Conservation (phyloP, 257 asterid genomes). For the Galeopsis tetrahit region DNA sequence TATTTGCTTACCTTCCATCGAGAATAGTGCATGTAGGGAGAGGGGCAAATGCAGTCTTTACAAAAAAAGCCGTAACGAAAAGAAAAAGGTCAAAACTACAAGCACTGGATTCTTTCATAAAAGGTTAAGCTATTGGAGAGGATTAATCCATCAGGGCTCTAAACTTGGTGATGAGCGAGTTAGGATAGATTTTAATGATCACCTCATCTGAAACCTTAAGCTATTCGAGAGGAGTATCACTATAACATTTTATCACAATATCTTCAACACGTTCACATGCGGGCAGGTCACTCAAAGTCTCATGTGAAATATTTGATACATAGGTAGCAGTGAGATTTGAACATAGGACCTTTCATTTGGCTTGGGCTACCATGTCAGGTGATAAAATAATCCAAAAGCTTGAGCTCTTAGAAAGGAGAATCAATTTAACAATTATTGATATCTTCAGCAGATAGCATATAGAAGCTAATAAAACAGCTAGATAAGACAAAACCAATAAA, state of each 20-base stretch:
- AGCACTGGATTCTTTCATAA: neutral
- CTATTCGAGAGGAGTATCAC: neutral
- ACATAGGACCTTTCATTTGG: neutral
- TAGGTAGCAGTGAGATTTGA: neutral
- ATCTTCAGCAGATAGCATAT: slow-evolving; percentile 4
- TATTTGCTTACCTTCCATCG: slow-evolving; percentile 28
- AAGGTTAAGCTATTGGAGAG: neutral
- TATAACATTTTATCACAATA: neutral
- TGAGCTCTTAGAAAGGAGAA: neutral
- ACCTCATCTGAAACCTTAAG: neutral
- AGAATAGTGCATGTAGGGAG: slow-evolving; percentile 13
- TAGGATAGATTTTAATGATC: slow-evolving; percentile 6
- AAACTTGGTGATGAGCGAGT: slow-evolving; percentile 19
- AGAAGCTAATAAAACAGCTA: slow-evolving; percentile 31
- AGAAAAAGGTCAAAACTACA: slow-evolving; percentile 12
- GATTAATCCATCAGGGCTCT: neutral
- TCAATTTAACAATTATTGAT: neutral
- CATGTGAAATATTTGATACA: neutral
- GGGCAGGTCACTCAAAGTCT: too few relatives aligned
- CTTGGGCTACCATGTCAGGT: neutral
- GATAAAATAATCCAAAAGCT: neutral
- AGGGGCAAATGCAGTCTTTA: neutral
- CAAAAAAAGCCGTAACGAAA: slow-evolving; percentile 11
- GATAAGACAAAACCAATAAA: neutral
- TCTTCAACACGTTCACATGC: neutral